Conservation (phyloP, 2,329 filamentous ascomycete genomes). For the Alternaria triticina region DNA sequence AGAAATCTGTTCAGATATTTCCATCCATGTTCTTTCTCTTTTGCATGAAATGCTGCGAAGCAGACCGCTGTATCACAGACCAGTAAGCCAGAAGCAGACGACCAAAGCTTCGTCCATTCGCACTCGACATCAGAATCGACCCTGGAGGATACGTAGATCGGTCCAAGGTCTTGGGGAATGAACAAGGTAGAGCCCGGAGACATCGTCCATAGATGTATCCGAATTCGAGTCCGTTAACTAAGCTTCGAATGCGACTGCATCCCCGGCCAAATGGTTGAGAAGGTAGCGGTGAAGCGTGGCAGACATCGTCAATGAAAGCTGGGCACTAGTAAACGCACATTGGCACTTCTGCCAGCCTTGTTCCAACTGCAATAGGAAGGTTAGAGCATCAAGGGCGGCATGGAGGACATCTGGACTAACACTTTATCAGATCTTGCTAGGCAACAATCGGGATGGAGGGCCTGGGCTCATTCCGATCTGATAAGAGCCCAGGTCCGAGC, state of each 20-base stretch:
- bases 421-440: not conserved
- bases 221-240: not conserved
- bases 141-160: not conserved
- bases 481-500: not conserved
- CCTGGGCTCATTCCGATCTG: not conserved
- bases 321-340: not conserved
- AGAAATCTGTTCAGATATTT: rapidly evolving
- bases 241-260: too few relatives aligned
- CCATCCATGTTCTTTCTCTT: not conserved
- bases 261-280: too few relatives aligned
- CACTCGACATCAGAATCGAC: not conserved
- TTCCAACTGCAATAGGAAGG: not conserved
- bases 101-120: rapidly evolving
- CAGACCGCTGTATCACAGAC: not conserved
- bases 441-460: not conserved
- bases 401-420: too few relatives aligned
- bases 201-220: not conserved
- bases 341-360: not conserved
- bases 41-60: not conserved
- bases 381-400: not conserved
- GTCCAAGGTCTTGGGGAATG: not conserved
- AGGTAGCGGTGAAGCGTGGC: too few relatives aligned
- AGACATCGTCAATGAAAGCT: too few relatives aligned
- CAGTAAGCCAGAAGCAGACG: not conserved
- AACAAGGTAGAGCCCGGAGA: not conserved